Base-by-base conservation (phyloP, 2,329 filamentous ascomycete species). In the Sphaerulina musiva region DNA sequence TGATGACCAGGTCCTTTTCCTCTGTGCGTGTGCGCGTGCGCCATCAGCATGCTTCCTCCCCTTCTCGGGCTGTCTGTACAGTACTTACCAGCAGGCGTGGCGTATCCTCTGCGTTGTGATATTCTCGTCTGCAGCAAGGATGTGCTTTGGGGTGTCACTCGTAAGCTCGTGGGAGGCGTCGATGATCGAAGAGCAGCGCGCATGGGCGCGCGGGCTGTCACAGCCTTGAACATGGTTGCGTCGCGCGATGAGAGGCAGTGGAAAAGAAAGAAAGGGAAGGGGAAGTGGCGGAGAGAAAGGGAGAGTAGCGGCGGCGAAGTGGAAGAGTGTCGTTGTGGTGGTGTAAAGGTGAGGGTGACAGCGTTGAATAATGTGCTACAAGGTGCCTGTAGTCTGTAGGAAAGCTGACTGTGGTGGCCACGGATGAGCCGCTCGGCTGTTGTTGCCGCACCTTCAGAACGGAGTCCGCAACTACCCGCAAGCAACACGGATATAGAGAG, bases 1-100 rank as follows among this genome's bases (percentile, higher is more conserved):
- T 95, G 75, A 98, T 91, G 70, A 98, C 86, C 53, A 98, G 80
- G 74, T 98, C 93, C 75, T 95, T 95, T 74, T 96, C 89, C 74
- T 91, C 89, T 89, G 72, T 64, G 58, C 31, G 29, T 17, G 56
- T 36, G 10, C 26, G 26, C 26, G 26, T 3, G 26, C 26, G 26
- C 26, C 6, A 63, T 75, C 61, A 76, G 72, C 48, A 20, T 36
- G 3, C 36, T 12, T 54, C 39, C 5, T 12, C 36, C 14, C 29
- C 20, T 14, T 11, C 40, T 29, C 14, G 57, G 45, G 42, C 48
- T 14, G 29, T 29, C 10, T 9, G 11, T 46, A 52, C 57, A 48
- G 52, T 17, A 38, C 62, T 56, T 64, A 78, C 75, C 74, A 69
- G 79, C 70, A 65, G 79, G 74, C 61, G 76, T 79, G 46, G 80